These are phyloP conservation scores for Apiospora arundinis DNA, from an alignment of 2,329 filamentous ascomycete species.

Conservation along the genomic window DNA sequence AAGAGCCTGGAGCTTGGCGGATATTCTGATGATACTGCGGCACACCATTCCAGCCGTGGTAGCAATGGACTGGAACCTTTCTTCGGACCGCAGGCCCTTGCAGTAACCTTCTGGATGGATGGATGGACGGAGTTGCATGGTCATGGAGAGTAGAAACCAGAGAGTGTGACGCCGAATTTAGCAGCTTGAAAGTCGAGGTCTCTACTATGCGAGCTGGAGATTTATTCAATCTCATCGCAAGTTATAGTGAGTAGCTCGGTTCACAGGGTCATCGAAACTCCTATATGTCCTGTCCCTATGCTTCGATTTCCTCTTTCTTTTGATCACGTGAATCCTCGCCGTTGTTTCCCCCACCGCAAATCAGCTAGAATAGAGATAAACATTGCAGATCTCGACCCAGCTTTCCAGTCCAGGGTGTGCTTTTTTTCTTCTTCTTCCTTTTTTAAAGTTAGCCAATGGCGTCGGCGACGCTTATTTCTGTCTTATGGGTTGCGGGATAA, in stretches of 20 bases:
- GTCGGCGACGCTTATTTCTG: background rate
- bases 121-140: background rate
- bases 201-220: background rate
- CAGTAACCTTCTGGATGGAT: conserved; percentile 33
- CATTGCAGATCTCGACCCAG: background rate
- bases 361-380: background rate
- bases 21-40: conserved; percentile 37
- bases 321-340: background rate
- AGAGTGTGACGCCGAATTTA: background rate
- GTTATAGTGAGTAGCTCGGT: background rate
- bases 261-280: background rate
- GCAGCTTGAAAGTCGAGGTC: background rate
- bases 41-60: conserved; percentile 34
- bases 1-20: conserved; percentile 37
- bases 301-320: background rate
- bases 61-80: conserved; percentile 32
- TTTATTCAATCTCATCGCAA: background rate
- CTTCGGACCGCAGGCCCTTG: conserved; percentile 46
- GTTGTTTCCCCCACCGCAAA: background rate
- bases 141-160: background rate
- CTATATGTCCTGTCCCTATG: too few relatives aligned
- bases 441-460: background rate
- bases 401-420: background rate
- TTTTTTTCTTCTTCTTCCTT: background rate
- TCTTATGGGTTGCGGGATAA: background rate